Evolutionary conservation across 2,329 filamentous ascomycete genomes (phyloP), one percentile per base, ranked within the genome.

Genomic region (Diplodia corticola): DNA sequence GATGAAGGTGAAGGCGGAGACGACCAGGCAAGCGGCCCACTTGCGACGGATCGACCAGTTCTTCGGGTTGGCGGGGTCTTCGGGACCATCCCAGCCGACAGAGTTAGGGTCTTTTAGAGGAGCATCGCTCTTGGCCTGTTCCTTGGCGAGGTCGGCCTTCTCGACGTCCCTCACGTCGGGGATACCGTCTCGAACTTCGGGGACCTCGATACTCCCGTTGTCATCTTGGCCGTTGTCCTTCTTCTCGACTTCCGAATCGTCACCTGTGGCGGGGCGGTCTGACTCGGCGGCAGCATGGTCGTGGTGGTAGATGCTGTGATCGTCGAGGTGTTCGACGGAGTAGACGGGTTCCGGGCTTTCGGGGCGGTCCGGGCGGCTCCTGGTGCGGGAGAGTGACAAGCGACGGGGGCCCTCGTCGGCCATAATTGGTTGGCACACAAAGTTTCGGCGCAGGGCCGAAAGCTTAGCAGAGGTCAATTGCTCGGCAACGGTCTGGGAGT

Each of bases 51-150:
- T 74, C 2, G 74, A 71, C 81, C 81, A 83, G 67, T 83, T 83
- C 67, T 81, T 79, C 2, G 81, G 81, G 65, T 83, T 82, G 37
- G 69, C 71, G 15, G 79, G 79, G 66, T 83, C 81, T 55, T 80
- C 74, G 4, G 79, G 78, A 1, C 79, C 78, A 66, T 82, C 80
- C 80, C 80, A 83, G 0, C 77, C 77, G 57, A 77, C 76, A 26
- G 78, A 67, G 59, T 78, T 75, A 0, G 74, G 73, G 63, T 79
- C 75, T 63, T 69, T 73, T 10, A 17, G 28, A 24, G 72, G 50
- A n/a, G 73, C 73, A 2, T 65, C 67, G 5, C 71, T 71, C 48
- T 71, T 72, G 60, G 73, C 71, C 68, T 74, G 74, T 68, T 75
- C 70, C 30, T 76, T 54, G 22, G 67, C n/a, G 12, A 57, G 50